Conservation (phyloP, 1,284 basidiomycete species). For the Sporisorium reilianum region DNA sequence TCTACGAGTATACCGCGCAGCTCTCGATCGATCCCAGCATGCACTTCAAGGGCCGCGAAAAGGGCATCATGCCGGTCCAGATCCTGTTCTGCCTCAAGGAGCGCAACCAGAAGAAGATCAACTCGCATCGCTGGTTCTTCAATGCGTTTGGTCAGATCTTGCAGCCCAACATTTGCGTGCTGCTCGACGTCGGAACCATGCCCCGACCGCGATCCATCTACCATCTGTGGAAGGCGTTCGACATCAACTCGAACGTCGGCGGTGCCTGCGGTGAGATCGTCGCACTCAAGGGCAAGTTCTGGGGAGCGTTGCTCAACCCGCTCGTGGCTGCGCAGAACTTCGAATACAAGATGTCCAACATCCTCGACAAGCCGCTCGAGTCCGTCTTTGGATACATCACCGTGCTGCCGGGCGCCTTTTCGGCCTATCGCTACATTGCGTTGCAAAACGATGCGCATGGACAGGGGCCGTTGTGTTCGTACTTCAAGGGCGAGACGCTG, state of each 20-base stretch:
- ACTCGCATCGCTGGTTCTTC: slow-evolving; percentile 78
- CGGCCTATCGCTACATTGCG: slow-evolving; percentile 83
- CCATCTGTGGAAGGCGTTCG: slow-evolving; percentile 96
- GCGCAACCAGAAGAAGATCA: slow-evolving; percentile 75
- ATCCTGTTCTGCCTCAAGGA: slow-evolving; percentile 80
- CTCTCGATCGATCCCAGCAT: slow-evolving; percentile 82
- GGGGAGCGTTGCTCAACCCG: slow-evolving; percentile 75
- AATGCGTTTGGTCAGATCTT: slow-evolving; percentile 70
- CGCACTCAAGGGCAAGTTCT: slow-evolving; percentile 84
- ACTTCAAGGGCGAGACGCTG: slow-evolving; percentile 89
- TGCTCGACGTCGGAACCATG: slow-evolving; percentile 94
- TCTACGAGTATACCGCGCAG: slow-evolving; percentile 80
- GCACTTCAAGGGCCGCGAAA: slow-evolving; percentile 84
- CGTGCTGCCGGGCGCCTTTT: slow-evolving; percentile 92
- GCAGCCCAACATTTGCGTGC: slow-evolving; percentile 86
- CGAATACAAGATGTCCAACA: slow-evolving; percentile 68
- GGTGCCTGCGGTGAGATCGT: slow-evolving; percentile 98
- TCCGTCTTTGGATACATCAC: slow-evolving; percentile 87
- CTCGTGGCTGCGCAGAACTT: slow-evolving; percentile 74
- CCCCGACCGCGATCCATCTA: slow-evolving; percentile 78
- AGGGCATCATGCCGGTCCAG: slow-evolving; percentile 83
- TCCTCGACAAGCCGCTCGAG: slow-evolving; percentile 75
- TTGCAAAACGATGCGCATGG: slow-evolving; percentile 85
- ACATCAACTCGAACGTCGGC: slow-evolving; percentile 93
- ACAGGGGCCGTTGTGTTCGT: slow-evolving; percentile 89